Percentiles rank a stretch among this genome's conserved stretches.
Evolutionary conservation across 2,329 filamentous ascomycete species (phyloP).

Genomic region (Didymella glomerata): DNA sequence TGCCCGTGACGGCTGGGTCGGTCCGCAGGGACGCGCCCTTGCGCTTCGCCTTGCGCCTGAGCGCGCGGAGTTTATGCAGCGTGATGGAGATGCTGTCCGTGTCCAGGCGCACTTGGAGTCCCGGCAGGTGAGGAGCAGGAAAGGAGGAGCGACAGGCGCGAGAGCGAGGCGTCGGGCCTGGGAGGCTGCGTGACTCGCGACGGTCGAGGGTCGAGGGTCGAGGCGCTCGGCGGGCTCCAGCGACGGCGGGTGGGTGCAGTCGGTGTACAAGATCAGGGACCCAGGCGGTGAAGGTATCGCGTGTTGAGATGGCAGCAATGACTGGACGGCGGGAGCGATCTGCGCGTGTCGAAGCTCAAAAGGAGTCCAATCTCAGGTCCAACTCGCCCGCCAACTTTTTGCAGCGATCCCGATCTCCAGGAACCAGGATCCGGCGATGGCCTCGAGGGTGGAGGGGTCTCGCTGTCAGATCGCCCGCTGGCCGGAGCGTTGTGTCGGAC

Average conservation of each 20-base stretch:
- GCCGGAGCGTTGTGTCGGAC: constrained; percentile 25
- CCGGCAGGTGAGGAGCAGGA: constrained; percentile 30
- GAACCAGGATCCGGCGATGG: constrained; percentile 25
- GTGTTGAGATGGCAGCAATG: neutral
- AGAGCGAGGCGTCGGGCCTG: constrained; percentile 28
- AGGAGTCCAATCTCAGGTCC: neutral
- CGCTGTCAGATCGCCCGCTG: constrained; percentile 27
- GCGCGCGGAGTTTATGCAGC: constrained; percentile 52
- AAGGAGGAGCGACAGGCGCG: constrained; percentile 19
- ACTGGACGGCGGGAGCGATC: neutral
- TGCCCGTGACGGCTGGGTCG: constrained; percentile 23
- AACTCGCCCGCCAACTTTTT: neutral
- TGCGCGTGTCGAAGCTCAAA: neutral
- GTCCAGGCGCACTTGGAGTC: constrained; percentile 12
- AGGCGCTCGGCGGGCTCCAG: neutral
- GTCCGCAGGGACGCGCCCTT: constrained; percentile 40
- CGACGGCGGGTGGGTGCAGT: neutral
- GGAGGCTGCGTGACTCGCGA: neutral
- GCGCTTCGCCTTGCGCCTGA: constrained; percentile 52
- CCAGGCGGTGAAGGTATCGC: neutral
- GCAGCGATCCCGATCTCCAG: constrained; percentile 15
- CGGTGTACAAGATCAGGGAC: neutral
- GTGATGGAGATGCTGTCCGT: constrained; percentile 36
- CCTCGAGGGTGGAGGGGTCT: constrained; percentile 20
- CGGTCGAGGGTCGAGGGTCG: neutral